These are phyloP conservation scores for Thymus quinquecostatus DNA, from an alignment of 257 asterid genomes.

Conservation along the genomic window DNA sequence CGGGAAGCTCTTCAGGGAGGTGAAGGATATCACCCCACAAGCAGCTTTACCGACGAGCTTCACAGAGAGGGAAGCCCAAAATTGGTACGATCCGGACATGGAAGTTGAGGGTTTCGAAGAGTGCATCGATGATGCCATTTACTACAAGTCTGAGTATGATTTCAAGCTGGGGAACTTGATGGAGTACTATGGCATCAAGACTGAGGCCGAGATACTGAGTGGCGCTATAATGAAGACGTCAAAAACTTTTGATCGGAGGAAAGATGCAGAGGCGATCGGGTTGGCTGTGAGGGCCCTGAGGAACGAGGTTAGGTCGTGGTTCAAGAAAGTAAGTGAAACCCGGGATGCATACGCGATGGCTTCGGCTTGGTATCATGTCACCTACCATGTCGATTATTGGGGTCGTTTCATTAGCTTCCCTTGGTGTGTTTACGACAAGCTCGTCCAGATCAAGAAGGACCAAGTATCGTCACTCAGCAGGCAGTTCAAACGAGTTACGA, in stretches of 20 bases:
- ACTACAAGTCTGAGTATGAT: constrained; percentile 68
- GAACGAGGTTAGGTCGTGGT: constrained; percentile 75
- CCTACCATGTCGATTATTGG: constrained; percentile 68
- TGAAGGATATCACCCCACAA: constrained; percentile 57
- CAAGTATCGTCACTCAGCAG: constrained; percentile 29
- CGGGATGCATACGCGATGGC: constrained; percentile 70
- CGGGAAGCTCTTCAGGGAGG: constrained; percentile 80
- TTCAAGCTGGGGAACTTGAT: constrained; percentile 80
- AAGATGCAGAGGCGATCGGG: constrained; percentile 75
- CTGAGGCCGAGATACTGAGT: constrained; percentile 83
- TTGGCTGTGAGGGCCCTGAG: constrained; percentile 70
- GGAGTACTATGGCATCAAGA: constrained; percentile 82
- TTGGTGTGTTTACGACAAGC: constrained; percentile 81
- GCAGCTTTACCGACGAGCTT: constrained; percentile 41
- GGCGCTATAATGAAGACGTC: constrained; percentile 75
- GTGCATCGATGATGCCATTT: constrained; percentile 65
- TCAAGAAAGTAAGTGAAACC: constrained; percentile 52
- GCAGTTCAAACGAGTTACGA: constrained; percentile 29
- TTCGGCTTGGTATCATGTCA: constrained; percentile 89
- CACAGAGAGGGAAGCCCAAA: constrained; percentile 60
- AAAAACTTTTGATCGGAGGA: constrained; percentile 72
- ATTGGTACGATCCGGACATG: constrained; percentile 63
- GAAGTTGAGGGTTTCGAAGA: constrained; percentile 67
- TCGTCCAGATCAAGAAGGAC: constrained; percentile 65
- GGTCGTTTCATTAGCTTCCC: constrained; percentile 86